Evolutionary conservation across 2,329 filamentous ascomycete species (phyloP).

Genomic region (Aureobasidium pullulans): DNA sequence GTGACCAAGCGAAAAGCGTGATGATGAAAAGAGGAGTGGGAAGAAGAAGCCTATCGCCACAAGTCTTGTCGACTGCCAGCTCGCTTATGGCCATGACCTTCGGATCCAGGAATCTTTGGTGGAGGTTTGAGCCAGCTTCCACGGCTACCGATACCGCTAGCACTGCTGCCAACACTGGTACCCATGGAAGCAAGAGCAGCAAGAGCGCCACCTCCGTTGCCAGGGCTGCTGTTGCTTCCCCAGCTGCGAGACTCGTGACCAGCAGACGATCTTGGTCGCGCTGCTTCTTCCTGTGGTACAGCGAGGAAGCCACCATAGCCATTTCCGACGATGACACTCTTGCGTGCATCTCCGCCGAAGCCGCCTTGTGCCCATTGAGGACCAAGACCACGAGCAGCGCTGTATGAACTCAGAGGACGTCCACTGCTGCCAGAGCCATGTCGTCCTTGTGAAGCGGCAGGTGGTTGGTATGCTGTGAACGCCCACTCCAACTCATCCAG

Average conservation of each 20-base stretch:
- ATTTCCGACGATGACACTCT: constrained; percentile 58
- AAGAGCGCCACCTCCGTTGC: constrained; percentile 17
- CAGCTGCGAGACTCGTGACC: constrained; percentile 5
- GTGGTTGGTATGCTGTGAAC: constrained; percentile 53
- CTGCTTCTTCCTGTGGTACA: constrained; percentile 47
- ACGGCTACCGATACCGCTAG: constrained; percentile 10
- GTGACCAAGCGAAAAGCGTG: no score
- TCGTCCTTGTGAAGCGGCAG: constrained; percentile 31
- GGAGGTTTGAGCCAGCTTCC: constrained; percentile 23
- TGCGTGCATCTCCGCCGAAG: constrained; percentile 49
- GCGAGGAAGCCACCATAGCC: constrained; percentile 60
- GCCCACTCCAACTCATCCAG: constrained; percentile 62
- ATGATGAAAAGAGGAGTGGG: no score
- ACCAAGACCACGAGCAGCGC: constrained; percentile 40
- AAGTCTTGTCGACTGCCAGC: constrained; percentile 28
- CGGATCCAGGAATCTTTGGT: constrained; percentile 20
- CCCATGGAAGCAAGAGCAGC: constrained; percentile 16
- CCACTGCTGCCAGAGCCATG: constrained; percentile 34
- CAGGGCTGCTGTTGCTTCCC: constrained; percentile 5
- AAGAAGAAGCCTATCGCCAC: constrained; percentile 22
- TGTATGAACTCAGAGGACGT: constrained; percentile 39
- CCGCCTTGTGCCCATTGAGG: constrained; percentile 44
- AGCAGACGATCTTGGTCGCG: constrained; percentile 23
- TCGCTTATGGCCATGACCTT: constrained; percentile 19
- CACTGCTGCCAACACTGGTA: constrained; percentile 12